phyloP scores from a whole-genome alignment of 495 filamentous ascomycete species.

The Xylaria sp. region DNA sequence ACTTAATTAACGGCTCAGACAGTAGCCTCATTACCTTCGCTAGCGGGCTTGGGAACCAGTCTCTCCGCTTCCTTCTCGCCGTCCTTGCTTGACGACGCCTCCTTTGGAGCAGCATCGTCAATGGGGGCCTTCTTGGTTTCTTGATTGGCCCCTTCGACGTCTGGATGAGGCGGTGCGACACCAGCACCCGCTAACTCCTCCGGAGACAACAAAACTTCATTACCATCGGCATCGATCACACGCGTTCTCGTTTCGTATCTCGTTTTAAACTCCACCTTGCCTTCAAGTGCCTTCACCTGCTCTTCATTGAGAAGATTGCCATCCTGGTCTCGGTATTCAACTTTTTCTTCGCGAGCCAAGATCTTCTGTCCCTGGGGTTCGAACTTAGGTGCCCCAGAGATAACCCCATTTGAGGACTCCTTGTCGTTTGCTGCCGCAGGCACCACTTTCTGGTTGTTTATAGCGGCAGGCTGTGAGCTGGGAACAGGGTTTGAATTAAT shows the following conservation, averaged over 20 bases:
- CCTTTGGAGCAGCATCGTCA: conserved; percentile 52
- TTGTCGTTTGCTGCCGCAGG: conserved; percentile 30
- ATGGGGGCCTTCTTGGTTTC: conserved; percentile 59
- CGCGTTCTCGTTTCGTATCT: conserved; percentile 90
- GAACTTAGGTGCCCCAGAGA: conserved; percentile 53
- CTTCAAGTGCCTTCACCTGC: conserved; percentile 82
- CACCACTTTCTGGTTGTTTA: conserved; percentile 35
- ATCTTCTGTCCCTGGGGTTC: conserved; percentile 58
- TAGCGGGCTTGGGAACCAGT: conserved; percentile 73
- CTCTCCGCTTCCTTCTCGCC: conserved; percentile 64
- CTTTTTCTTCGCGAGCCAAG: conserved; percentile 74
- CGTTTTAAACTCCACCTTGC: conserved; percentile 93
- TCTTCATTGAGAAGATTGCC: conserved; percentile 86
- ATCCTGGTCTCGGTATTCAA: conserved; percentile 95
- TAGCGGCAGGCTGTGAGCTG: conserved; percentile 43
- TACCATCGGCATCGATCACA: conserved; percentile 77
- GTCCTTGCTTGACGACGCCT: conserved; percentile 67
- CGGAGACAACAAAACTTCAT: conserved; percentile 63
- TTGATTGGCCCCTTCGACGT: conserved; percentile 75
- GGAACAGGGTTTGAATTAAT: conserved; percentile 40
- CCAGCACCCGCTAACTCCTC: conserved; percentile 39
- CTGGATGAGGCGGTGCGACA: conserved; percentile 82
- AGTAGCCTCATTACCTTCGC: conserved; percentile 74
- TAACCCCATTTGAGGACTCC: conserved; percentile 38
- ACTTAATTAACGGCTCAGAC: conserved; percentile 25